Evolutionary conservation across 208 protist genomes (phyloP), one percentile per base, ranked within the genome.

Genomic region (Trichomonas gallinae): DNA sequence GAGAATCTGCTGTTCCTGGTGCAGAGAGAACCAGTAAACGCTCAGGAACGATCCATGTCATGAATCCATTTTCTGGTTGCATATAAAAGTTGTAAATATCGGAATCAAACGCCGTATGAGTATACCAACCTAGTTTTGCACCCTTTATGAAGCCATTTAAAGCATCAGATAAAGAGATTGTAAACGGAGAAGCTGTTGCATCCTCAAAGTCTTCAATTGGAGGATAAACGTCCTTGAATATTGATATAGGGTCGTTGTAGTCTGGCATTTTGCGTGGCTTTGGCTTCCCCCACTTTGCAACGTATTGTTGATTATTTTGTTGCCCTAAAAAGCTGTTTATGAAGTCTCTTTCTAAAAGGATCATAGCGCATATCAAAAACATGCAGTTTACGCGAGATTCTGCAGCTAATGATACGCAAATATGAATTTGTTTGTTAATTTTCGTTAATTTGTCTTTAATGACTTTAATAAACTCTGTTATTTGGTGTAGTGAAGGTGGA

Each of bases 371-470:
- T 58, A 93, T 17, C 2, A 93, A 36, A 38, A 51, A 93, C 8
- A 93, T 93, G 36, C 87, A 93, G 51, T 93, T 93, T 10, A 93
- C 87, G n/a, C 87, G 87, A 15, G 87, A 93, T 51, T 93, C 87
- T 38, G 87, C 42, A 10, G 15, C 44, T 48, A 93, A 44, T 93
- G 87, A 93, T 15, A 42, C 42, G 31, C 44, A 93, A 38, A 93
- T 58, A 36, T 93, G 87, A 51, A 93, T 93, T 15, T 48, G 87
- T 93, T 93, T 93, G 36, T 93, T 93, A 42, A 93, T 93, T 48
- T 38, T 23, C 15, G 44, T 48, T 48, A 93, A 44, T 51, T 93
- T 93, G 10, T 93, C 87, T 93, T 51, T 48, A 93, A 93, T 42
- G 11, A 93, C 13, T 93, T n/a, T 51, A 38, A 93, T 93, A 51